Evolutionary conservation across 73 alveolate species (phyloP), one percentile per base, ranked within the genome.

Genomic region (Diophrys appendiculata): DNA sequence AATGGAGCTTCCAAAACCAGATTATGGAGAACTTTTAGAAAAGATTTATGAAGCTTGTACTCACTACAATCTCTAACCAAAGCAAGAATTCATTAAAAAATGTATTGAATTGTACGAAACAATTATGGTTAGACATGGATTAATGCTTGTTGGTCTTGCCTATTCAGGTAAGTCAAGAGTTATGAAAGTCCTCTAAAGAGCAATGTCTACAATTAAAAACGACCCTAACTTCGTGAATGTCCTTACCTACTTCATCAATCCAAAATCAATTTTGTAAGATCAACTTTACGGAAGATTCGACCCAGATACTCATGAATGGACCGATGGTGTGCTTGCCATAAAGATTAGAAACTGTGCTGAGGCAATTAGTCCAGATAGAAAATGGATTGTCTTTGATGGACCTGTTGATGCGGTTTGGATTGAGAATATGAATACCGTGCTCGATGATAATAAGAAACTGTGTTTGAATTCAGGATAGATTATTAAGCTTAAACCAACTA

Each of bases 351-450:
- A 88, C 82, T 88, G 93, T 78, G 96, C 95, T 33, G 97, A 95
- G 60, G 80, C 97, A 13, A 84, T 90, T 69, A 95, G 92, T 43
- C 97, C 95, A 55, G 97, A 87, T 67, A 80, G 90, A 79, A 90
- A 96, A 76, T 96, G 99, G 99, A 89, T 96, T 71, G 82, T 96
- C 30, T 91, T 96, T 70, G 99, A 96, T 93, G 99, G 99, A 29
- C 99, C 99, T 69, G 99, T 96, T 43, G 99, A 96, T 89, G 99
- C 99, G n/a, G 96, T 94, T 89, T 97, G 99, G 99, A 96, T 97
- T 34, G 99, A 97, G 80, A 97, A 95, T 90, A 97, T 97, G 99
- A 97, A 97, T 89, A 96, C 99, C 5, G 99, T 97, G 67, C 89
- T 96, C 29, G 99, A 95, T 92, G 99, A 94, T 81, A 97, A 94